phyloP scores from a whole-genome alignment of 2,329 filamentous ascomycete species.

The Huntiella decipiens region DNA sequence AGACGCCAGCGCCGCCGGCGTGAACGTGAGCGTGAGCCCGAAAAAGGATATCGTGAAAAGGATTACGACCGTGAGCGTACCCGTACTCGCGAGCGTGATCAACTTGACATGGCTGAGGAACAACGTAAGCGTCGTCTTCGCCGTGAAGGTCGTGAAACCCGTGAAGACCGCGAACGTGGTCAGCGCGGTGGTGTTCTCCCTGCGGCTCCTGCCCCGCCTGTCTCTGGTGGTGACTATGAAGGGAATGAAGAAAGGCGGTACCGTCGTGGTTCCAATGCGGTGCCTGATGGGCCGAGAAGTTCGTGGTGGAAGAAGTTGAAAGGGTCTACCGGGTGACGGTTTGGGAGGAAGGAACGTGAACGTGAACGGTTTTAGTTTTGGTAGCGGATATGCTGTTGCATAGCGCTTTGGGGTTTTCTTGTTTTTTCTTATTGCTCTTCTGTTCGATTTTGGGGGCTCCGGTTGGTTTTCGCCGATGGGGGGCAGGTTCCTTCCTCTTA shows the following conservation, averaged over 20 bases:
- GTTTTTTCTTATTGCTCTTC: not conserved
- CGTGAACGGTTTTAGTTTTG: not conserved
- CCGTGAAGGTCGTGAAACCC: constrained; percentile 24
- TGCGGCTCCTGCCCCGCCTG: constrained; percentile 11
- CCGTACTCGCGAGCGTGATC: constrained; percentile 25
- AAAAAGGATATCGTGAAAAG: constrained; percentile 21
- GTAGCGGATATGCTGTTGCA: constrained; percentile 1
- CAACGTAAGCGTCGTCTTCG: constrained; percentile 24
- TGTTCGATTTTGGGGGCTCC: not conserved
- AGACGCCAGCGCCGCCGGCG: constrained; percentile 31
- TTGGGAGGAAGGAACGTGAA: not conserved
- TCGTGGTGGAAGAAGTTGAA: constrained; percentile 43
- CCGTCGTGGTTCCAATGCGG: constrained; percentile 22
- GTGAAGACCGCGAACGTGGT: constrained; percentile 11
- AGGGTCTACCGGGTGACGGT: constrained; percentile 16
- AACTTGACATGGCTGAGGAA: constrained; percentile 22
- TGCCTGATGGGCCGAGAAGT: constrained; percentile 29
- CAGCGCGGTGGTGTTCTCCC: constrained; percentile 16
- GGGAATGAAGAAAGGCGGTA: constrained; percentile 27
- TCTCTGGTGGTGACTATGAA: constrained; percentile 19
- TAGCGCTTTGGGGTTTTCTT: not conserved
- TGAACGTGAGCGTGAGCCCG: constrained; percentile 20
- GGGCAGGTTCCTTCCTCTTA: constrained; percentile 1
- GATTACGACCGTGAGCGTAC: constrained; percentile 27
- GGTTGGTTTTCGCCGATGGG: not conserved